Evolutionary conservation across 2,329 filamentous ascomycete species (phyloP), one percentile per base, ranked within the genome.

Genomic region (Cercospora sesami): DNA sequence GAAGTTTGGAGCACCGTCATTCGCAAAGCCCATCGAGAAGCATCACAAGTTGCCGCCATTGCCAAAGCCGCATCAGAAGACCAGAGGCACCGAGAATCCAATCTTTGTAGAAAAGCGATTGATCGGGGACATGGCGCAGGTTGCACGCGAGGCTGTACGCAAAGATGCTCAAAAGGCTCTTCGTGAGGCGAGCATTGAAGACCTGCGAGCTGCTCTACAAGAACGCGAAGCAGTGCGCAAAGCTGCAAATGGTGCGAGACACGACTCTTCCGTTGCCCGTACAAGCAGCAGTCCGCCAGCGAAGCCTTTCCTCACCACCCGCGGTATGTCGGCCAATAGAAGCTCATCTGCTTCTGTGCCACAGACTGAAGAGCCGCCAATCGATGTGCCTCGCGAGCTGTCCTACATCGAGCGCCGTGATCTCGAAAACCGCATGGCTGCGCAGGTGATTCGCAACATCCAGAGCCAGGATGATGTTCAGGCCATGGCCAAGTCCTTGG

Each of bases 1-100:
- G 30, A 74, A 73, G 62, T 60, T 72, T 36, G 74, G 74, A 30
- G 74, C 74, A n/a, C 69, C 71, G 23, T 73, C 71, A 3, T 60
- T 68, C 28, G 69, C 66, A 28, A 42, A 65, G 57, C 71, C 71
- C 57, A 53, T 66, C 28, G 60, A 67, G n/a, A 63, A 62, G 51
- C 28, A 26, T 9, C 60, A 70, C 64, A 58, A 65, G 8, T 55
- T 68, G 18, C 66, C 63, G 18, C 39, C 53, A n/a, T n/a, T 68
- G n/a, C 65, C 69, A 14, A 60, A 64, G 16, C 61, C 68, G 31
- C 61, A 64, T 28, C 55, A 45, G 12, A n/a, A 53, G 9, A 26
- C 65, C 39, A 55, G 30, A 39, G 51, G 60, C 39, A 45, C 59
- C 28, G 26, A 60, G 7, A 60, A 55, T 3, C 67, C 67, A n/a